Percentiles rank a stretch among this genome's conserved stretches.
Evolutionary conservation across 1,284 basidiomycete species (phyloP).

Genomic region (Singerocomus inundabilis): DNA sequence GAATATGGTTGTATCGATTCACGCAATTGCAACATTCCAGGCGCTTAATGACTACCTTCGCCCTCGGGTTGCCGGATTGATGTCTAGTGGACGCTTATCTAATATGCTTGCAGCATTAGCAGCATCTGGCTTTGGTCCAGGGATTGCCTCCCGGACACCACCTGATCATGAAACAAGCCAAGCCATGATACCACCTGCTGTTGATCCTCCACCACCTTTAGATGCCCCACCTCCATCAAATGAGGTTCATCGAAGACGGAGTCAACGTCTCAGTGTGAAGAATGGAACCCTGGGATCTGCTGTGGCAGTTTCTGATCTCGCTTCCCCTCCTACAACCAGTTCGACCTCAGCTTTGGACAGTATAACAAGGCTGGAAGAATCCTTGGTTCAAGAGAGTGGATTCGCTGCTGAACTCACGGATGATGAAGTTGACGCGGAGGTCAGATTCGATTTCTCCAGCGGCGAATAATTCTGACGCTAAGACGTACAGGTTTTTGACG

Average conservation of each 20-base stretch:
- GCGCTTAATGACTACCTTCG: conserved; percentile 93
- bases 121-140: conserved; percentile 64
- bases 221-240: conserved; percentile 34
- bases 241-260: conserved; percentile 65
- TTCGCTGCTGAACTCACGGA: conserved; percentile 71
- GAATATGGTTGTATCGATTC: conserved; percentile 92
- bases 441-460: conserved; percentile 14
- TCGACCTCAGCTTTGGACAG: conserved; percentile 19
- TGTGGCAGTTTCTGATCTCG: conserved; percentile 23
- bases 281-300: conserved; percentile 36
- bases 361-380: conserved; percentile 41
- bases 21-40: conserved; percentile 95
- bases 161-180: conserved; percentile 24
- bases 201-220: conserved; percentile 25
- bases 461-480: conserved; percentile 5
- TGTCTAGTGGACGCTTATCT: conserved; percentile 68
- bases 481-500: conserved; percentile 58
- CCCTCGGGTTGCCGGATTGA: conserved; percentile 80
- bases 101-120: conserved; percentile 91
- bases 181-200: conserved; percentile 27
- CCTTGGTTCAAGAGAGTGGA: conserved; percentile 60
- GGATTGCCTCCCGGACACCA: conserved; percentile 30
- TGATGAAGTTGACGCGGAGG: conserved; percentile 79
- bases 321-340: conserved; percentile 20
- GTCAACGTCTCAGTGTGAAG: conserved; percentile 80